These are phyloP conservation scores for Dactylellina drechsleri DNA, from an alignment of 2,329 filamentous ascomycete genomes.

Conservation along the genomic window DNA sequence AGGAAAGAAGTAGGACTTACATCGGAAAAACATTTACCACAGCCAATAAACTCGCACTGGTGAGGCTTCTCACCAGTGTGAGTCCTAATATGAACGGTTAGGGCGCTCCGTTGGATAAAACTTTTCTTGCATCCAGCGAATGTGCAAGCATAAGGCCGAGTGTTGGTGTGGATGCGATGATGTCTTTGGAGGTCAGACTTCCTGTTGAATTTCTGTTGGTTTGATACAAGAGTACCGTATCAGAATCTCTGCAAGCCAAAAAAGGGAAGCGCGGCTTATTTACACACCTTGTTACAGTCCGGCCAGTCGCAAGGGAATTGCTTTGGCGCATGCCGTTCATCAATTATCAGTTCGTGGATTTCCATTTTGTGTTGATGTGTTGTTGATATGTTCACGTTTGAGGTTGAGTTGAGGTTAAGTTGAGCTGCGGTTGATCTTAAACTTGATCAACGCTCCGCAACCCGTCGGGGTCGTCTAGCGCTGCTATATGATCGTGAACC, in stretches of 20 bases:
- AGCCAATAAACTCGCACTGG: conserved; percentile 73
- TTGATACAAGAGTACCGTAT: too few relatives aligned
- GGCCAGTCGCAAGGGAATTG: conserved; percentile 58
- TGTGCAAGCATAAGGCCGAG: conserved; percentile 73
- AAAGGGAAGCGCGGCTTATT: background rate
- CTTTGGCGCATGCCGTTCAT: conserved; percentile 58
- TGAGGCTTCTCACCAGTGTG: conserved; percentile 79
- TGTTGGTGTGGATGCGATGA: conserved; percentile 77
- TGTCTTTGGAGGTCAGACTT: conserved; percentile 77
- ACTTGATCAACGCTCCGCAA: conserved; percentile 10
- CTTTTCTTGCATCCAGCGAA: conserved; percentile 73
- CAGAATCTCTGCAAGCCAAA: background rate
- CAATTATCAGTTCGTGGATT: conserved; percentile 59
- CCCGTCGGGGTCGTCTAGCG: background rate
- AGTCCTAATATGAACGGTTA: conserved; percentile 76
- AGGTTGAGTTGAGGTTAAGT: too few relatives aligned
- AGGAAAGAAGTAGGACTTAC: conserved; percentile 63
- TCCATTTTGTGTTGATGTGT: conserved; percentile 57
- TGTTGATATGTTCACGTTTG: background rate
- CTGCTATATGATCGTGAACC: background rate
- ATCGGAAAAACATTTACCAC: conserved; percentile 76
- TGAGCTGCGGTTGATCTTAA: background rate
- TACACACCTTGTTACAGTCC: conserved; percentile 59
- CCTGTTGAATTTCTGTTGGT: conserved; percentile 73
- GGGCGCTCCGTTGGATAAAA: conserved; percentile 76